Conservation (phyloP, 2,329 filamentous ascomycete genomes). For the Proliferodiscus dingleyae region DNA sequence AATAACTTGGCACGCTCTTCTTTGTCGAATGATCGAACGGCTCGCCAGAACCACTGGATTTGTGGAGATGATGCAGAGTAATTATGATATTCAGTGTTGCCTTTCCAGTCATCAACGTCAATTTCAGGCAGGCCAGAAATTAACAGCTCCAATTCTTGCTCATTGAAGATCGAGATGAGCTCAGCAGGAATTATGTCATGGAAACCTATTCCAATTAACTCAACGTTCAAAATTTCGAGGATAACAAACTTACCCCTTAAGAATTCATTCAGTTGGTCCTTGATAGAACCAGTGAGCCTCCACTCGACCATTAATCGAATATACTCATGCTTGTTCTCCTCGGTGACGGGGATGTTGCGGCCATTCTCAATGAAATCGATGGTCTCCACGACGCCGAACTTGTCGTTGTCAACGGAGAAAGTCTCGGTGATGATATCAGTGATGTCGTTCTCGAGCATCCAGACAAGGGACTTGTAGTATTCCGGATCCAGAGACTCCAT, state of each 20-base stretch:
- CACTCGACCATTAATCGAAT: constrained; percentile 92
- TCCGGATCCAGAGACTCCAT: constrained; percentile 99
- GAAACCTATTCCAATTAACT: constrained; percentile 60
- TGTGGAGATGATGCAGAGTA: constrained; percentile 91
- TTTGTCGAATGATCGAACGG: constrained; percentile 94
- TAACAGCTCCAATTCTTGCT: constrained; percentile 92
- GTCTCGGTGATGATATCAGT: constrained; percentile 96
- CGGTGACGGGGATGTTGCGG: constrained; percentile 86
- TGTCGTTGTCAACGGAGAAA: constrained; percentile 90
- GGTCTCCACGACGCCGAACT: constrained; percentile 83
- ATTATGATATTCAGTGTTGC: constrained; percentile 97
- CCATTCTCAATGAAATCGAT: constrained; percentile 85
- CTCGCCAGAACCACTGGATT: constrained; percentile 99
- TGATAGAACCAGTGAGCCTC: constrained; percentile 83
- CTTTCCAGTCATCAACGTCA: constrained; percentile 98
- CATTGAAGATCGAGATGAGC: constrained; percentile 94
- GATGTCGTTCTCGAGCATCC: constrained; percentile 99
- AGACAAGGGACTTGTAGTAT: constrained; percentile 97
- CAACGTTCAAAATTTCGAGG: background rate
- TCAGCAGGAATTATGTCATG: constrained; percentile 96
- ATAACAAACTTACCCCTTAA: constrained; percentile 58
- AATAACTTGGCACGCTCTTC: constrained; percentile 96
- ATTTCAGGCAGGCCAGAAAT: constrained; percentile 97
- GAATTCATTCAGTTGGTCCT: constrained; percentile 92
- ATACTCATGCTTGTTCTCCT: constrained; percentile 98